Percentiles rank a stretch among this genome's conserved stretches.
These are phyloP conservation scores for Arthromyces matolae DNA, from an alignment of 768 basidiomycete genomes.

Conservation along the genomic window DNA sequence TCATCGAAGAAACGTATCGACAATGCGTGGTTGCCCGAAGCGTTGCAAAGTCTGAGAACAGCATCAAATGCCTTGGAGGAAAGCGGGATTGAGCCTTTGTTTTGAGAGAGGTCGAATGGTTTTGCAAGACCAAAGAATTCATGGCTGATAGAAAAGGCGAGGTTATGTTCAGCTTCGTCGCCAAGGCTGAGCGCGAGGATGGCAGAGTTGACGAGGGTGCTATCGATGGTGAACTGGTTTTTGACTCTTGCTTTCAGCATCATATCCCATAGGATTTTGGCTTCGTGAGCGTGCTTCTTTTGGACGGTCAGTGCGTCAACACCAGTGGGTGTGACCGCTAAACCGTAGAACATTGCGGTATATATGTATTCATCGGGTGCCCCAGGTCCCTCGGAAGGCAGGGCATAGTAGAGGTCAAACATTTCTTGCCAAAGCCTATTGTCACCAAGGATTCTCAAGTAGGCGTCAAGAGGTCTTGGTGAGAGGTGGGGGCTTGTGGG, in stretches of 20 bases:
- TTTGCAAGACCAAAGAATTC: constrained; percentile 60
- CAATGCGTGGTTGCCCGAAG: constrained; percentile 41
- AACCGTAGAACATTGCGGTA: constrained; percentile 61
- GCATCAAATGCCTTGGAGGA: constrained; percentile 46
- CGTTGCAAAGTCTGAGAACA: constrained; percentile 54
- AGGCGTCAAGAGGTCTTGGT: constrained; percentile 50
- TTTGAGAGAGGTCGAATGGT: constrained; percentile 37
- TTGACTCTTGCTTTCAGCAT: constrained; percentile 50
- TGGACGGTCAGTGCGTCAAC: constrained; percentile 19
- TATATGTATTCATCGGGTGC: constrained; percentile 59
- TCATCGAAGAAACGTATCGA: constrained; percentile 58
- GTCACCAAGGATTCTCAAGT: constrained; percentile 64
- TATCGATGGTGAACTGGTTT: constrained; percentile 49
- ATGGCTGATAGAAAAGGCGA: constrained; percentile 60
- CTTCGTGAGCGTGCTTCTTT: constrained; percentile 55
- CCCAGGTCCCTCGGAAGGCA: constrained; percentile 62
- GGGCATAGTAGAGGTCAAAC: constrained; percentile 70
- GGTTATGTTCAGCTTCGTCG: constrained; percentile 52
- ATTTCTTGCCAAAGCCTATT: constrained; percentile 59
- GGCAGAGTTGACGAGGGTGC: constrained; percentile 46
- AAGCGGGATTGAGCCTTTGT: constrained; percentile 40
- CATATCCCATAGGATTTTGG: constrained; percentile 68
- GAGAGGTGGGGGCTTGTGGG: constrained; percentile 44
- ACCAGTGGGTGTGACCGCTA: constrained; percentile 27
- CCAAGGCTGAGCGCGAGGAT: constrained; percentile 57